phyloP scores from a whole-genome alignment of 257 asterid genomes.

The Petunia axillaris region DNA sequence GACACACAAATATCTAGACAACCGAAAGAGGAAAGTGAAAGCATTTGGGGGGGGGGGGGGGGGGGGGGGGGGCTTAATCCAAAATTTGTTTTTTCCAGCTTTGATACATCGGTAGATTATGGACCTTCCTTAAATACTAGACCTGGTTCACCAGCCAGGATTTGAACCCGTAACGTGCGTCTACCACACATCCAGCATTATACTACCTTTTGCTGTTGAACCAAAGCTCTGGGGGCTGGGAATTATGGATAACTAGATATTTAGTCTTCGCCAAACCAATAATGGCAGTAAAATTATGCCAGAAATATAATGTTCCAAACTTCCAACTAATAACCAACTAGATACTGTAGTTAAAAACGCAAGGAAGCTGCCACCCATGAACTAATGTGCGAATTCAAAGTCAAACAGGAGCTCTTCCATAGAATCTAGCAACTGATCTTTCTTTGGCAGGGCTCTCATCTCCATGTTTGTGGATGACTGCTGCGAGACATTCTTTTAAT shows the following conservation, averaged over 20 bases:
- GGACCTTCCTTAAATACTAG: neutral
- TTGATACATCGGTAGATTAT: neutral
- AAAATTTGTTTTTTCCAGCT: neutral
- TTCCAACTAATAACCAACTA: neutral
- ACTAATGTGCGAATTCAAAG: constrained; percentile 10
- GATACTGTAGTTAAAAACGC: neutral
- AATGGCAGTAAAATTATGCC: neutral
- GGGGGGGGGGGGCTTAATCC: neutral
- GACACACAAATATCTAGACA: neutral
- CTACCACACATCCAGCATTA: constrained; percentile 1
- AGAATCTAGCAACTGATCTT: constrained; percentile 18
- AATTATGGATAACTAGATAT: neutral
- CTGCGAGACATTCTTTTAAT: neutral
- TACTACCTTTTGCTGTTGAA: constrained; percentile 4
- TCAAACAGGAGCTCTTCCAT: neutral
- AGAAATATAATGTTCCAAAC: neutral
- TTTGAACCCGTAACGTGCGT: neutral
- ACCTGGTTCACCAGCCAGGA: constrained; percentile 14
- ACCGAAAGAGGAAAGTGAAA: too few relatives aligned
- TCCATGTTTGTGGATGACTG: neutral
- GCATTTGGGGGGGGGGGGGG: too few relatives aligned
- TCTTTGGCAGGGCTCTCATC: constrained; percentile 11
- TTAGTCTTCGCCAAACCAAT: constrained; percentile 16
- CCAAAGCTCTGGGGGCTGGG: neutral
- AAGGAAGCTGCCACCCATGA: neutral